phyloP scores from a whole-genome alignment of 257 asterid species.

The Gynochthodes officinalis region DNA sequence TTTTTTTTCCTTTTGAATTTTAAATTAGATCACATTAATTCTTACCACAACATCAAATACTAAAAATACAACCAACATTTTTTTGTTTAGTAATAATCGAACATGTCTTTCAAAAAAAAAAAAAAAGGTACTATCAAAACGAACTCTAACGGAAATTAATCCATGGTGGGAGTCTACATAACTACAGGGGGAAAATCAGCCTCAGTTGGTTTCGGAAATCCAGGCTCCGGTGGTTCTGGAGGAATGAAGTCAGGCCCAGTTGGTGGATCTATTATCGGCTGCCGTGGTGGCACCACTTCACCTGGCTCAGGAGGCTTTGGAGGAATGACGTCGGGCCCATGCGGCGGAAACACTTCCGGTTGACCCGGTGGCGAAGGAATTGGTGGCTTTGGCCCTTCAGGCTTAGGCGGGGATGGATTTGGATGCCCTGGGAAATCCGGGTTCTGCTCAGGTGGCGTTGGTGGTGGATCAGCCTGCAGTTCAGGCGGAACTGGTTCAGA shows the following conservation, averaged over 20 bases:
- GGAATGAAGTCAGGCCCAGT: slow-evolving; percentile 7
- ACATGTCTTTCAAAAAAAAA: background rate
- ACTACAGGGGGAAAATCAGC: slow-evolving; percentile 4
- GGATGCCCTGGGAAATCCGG: slow-evolving; percentile 51
- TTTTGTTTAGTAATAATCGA: too few relatives aligned
- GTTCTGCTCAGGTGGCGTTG: slow-evolving; percentile 31
- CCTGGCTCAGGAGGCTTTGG: slow-evolving; percentile 3
- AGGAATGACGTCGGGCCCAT: slow-evolving; percentile 31
- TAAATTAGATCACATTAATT: too few relatives aligned
- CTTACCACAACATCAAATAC: too few relatives aligned
- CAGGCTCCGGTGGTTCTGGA: slow-evolving; percentile 3
- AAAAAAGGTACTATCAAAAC: too few relatives aligned
- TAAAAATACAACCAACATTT: background rate
- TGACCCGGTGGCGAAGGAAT: slow-evolving; percentile 29
- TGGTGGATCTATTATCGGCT: background rate
- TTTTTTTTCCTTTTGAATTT: too few relatives aligned
- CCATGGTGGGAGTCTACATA: background rate
- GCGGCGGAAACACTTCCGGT: slow-evolving; percentile 58
- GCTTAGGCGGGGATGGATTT: slow-evolving; percentile 38
- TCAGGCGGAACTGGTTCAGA: slow-evolving; percentile 56
- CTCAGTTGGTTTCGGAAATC: slow-evolving; percentile 2
- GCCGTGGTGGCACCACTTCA: slow-evolving; percentile 6
- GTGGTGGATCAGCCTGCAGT: slow-evolving; percentile 48
- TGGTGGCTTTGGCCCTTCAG: slow-evolving; percentile 41
- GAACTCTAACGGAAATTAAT: too few relatives aligned